Base-by-base conservation (phyloP, 225 moss, liverwort and hornwort genomes). In the Climacium dendroides region DNA sequence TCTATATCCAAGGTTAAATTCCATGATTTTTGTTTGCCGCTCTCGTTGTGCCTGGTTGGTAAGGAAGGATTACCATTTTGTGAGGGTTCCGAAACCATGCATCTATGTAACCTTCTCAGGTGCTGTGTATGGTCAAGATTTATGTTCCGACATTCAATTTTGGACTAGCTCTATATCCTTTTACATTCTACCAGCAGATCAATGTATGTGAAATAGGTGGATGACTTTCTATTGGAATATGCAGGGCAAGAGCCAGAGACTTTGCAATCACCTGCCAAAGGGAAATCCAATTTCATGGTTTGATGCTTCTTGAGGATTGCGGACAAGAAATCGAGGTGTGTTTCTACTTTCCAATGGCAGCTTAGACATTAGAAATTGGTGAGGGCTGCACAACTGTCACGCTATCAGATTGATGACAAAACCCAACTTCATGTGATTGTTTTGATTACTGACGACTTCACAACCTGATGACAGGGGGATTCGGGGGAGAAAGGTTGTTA, bases 271-370 rank as follows among this genome's bases (percentile, higher is more conserved):
- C 89, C 88, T 66, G 86, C 87, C 47, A 84, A 89, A 78, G 90
- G 73, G 41, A 92, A 92, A 86, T 85, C 88, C 67, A 92, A 57
- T 85, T 94, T 94, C 67, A 94, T 94, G 94, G 92, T 94, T 75
- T 94, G 91, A 93, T 50, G 66, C 61, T 82, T 87, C 76, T 86
- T 61, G 71, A 83, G 86, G 84, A 84, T 76, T 84, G 58, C 77
- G 52, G 47, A 41, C 39, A 82, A 83, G 66, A 78, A 72, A 65
- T 69, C 24, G 69, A 89, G 89, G 89, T 89, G 25, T 74, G 81
- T 84, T 47, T 55, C 55, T 45, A 32, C 45, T 54, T 67, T 85
- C 45, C 24, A 41, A 19, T 64, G 34, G 34, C 53, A 52, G 86
- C 66, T 86, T 26, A 20, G 64, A 48, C 64, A 54, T 47, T 23